Evolutionary conservation across 192 early-diverging fungal genomes (phyloP).

Genomic region (Coemansia sp.): DNA sequence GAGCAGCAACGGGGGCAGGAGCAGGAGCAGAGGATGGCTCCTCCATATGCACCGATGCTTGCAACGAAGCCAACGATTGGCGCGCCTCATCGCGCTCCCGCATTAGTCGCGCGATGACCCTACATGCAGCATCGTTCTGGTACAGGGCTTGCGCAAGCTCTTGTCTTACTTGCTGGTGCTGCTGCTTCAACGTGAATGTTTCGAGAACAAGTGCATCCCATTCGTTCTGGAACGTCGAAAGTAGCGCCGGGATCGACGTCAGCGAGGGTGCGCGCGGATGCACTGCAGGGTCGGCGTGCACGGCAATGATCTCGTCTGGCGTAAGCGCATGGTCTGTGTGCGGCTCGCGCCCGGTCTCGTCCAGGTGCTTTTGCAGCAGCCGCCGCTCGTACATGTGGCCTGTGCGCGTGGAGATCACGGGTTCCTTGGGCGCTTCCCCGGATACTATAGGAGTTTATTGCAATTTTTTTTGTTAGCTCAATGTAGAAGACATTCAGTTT

Average conservation of each 20-base stretch:
- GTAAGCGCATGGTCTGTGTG: conserved; percentile 70
- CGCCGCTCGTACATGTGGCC: conserved; percentile 88
- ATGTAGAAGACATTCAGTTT: not conserved
- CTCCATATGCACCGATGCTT: conserved; percentile 1
- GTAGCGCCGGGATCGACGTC: conserved; percentile 89
- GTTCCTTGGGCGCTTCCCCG: conserved; percentile 83
- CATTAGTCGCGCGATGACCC: conserved; percentile 91
- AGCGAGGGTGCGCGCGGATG: conserved; percentile 87
- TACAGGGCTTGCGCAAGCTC: conserved; percentile 94
- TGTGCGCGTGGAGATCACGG: conserved; percentile 84
- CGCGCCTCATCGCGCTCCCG: conserved; percentile 92
- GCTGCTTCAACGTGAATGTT: conserved; percentile 88
- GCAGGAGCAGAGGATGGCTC: not conserved
- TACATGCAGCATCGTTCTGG: conserved; percentile 93
- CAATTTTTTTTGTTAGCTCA: not conserved
- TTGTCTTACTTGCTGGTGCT: conserved; percentile 87
- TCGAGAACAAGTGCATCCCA: conserved; percentile 97
- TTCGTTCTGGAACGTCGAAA: conserved; percentile 90
- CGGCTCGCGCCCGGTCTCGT: conserved; percentile 82
- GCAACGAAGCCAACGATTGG: conserved; percentile 47
- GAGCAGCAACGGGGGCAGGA: not conserved
- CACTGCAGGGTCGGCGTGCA: conserved; percentile 51
- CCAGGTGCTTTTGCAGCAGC: conserved; percentile 86
- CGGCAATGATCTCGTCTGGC: conserved; percentile 28
- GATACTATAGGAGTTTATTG: conserved; percentile 67